Base-by-base conservation (phyloP, 805 yeast genomes). In the Kuraishia ogatae region DNA sequence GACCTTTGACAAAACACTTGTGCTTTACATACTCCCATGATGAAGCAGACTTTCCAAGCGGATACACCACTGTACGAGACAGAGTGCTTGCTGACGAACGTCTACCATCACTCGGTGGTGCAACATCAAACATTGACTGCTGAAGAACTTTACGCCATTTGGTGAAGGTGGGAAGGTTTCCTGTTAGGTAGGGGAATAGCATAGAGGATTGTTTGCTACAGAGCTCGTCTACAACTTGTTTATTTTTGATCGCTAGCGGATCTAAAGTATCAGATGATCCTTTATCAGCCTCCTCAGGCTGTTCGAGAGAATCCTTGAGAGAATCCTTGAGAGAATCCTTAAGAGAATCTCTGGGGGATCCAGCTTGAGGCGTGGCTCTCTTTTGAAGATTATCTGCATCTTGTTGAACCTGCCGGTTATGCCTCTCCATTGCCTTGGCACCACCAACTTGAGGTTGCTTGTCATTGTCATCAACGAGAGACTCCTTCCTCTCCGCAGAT, bases 161-260 rank as follows among this genome's bases (percentile, higher is more conserved):
- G 48, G 68, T 68, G 59, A 67, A 76, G 10, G 63, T 60, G 6
- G 82, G 81, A 28, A 64, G 64, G 35, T 63, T 54, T 39, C 67
- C 68, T 1, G 75, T 64, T 47, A 78, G 60, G 79, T 79, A 78
- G 1, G 74, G 76, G 56, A 74, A 76, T 19, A 76, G 59, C 26
- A 64, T 56, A 15, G 43, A 10, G 6, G 43, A 35, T 15, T 35
- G 43, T 35, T 35, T 35, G 43, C 43, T 35, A 11, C 43, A 35
- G 7, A 35, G 43, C 13, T 35, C 43, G 13, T 35, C 43, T 15
- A 35, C 43, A 10, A 15, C 4, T 15, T 35, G 43, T 11, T 11
- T 35, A 15, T 35, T 15, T 11, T 35, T 35, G 17, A 17, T 17
- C 4, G 6, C 43, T 3, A 35, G 17, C 13, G 17, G 13, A 13